phyloP scores from a whole-genome alignment of 1,284 basidiomycete species.

The Phlebopus sp. region DNA sequence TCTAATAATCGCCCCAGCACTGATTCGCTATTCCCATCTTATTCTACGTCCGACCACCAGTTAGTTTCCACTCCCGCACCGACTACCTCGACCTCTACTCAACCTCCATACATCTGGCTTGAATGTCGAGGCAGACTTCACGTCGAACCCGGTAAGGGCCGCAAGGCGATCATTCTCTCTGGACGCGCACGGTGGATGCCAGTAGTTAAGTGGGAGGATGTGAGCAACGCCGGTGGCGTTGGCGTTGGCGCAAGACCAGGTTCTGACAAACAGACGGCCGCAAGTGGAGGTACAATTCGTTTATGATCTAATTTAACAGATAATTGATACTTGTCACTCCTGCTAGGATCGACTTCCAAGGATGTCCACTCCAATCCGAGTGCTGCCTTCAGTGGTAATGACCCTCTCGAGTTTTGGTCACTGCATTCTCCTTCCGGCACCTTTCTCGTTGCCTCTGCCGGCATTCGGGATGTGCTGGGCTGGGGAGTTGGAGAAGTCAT shows the following conservation, averaged over 20 bases:
- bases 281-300: slow-evolving; percentile 13
- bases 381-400: slow-evolving; percentile 1
- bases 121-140: slow-evolving; percentile 84
- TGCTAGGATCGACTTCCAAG: slow-evolving; percentile 5
- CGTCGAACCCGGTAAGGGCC: slow-evolving; percentile 84
- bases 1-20: not conserved
- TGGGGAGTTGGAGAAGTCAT: slow-evolving; percentile 70
- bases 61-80: not conserved
- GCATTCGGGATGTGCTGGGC: slow-evolving; percentile 55
- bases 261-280: slow-evolving; percentile 4
- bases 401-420: slow-evolving; percentile 55
- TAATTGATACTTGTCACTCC: slow-evolving; percentile 3
- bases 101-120: slow-evolving; percentile 76
- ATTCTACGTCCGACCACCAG: not conserved
- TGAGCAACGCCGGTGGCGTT: slow-evolving; percentile 50
- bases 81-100: slow-evolving; percentile 8
- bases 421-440: slow-evolving; percentile 49
- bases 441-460: slow-evolving; percentile 51
- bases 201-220: slow-evolving; percentile 55
- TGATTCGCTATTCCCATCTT: too few relatives aligned
- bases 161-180: slow-evolving; percentile 84
- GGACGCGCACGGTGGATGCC: slow-evolving; percentile 73
- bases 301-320: slow-evolving; percentile 1
- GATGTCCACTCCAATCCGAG: not conserved
- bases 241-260: slow-evolving; percentile 7